These are phyloP conservation scores for Neoboletus brunneissimus DNA, from an alignment of 768 basidiomycete species.

Conservation along the genomic window DNA sequence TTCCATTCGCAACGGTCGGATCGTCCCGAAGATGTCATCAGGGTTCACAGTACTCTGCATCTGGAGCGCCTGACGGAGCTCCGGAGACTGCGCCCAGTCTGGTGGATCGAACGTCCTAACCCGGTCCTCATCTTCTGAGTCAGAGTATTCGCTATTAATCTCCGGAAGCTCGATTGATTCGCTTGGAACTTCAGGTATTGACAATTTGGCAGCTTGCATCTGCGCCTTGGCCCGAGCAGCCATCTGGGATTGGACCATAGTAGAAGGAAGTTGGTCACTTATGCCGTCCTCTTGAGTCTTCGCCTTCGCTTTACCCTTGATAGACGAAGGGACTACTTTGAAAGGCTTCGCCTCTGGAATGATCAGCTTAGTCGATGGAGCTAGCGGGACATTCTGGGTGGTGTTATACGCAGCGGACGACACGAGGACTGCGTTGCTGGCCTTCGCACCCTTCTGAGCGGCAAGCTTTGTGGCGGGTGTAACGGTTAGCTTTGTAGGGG, in stretches of 20 bases:
- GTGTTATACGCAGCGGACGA: constrained; percentile 42
- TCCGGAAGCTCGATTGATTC: constrained; percentile 92
- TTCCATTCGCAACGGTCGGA: constrained; percentile 86
- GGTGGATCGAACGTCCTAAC: constrained; percentile 72
- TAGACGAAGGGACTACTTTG: constrained; percentile 35
- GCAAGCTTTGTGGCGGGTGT: constrained; percentile 25
- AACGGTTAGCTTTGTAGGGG: constrained; percentile 26
- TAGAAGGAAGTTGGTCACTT: constrained; percentile 53
- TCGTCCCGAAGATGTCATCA: constrained; percentile 88
- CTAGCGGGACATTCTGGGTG: constrained; percentile 30
- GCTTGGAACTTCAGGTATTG: constrained; percentile 52
- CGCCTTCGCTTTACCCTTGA: constrained; percentile 52
- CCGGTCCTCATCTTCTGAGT: constrained; percentile 89
- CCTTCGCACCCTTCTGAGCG: constrained; percentile 38
- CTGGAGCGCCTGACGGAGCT: constrained; percentile 73
- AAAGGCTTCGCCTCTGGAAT: constrained; percentile 33
- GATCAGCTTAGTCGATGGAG: constrained; percentile 30
- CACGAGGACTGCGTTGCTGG: constrained; percentile 31
- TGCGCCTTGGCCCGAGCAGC: constrained; percentile 68
- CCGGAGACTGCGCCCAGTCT: constrained; percentile 90
- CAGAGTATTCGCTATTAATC: constrained; percentile 95
- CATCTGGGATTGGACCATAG: constrained; percentile 64
- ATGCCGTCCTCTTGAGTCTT: constrained; percentile 47
- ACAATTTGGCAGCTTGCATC: constrained; percentile 54
- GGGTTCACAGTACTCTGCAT: constrained; percentile 86